Percentiles rank a stretch among this genome's conserved stretches.
These are phyloP conservation scores for Mollisia scopiformis DNA, from an alignment of 2,329 filamentous ascomycete species.

Conservation along the genomic window DNA sequence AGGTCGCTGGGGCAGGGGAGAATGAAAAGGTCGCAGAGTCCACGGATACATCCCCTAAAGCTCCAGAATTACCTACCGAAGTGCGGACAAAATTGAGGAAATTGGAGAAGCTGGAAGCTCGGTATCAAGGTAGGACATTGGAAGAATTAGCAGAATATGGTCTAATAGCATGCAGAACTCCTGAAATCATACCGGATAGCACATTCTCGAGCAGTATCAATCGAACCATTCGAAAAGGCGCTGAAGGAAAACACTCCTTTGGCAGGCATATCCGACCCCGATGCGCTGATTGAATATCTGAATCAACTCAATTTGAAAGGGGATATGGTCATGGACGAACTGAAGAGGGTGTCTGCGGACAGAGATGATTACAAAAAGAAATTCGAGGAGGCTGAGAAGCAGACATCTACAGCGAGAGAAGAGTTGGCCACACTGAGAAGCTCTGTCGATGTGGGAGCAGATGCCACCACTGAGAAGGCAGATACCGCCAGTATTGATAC, in stretches of 20 bases:
- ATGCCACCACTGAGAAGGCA: constrained; percentile 21
- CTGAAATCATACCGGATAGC: constrained; percentile 90
- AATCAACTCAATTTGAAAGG: constrained; percentile 83
- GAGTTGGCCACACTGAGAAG: constrained; percentile 62
- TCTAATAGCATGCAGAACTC: constrained; percentile 61
- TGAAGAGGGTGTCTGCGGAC: constrained; percentile 84
- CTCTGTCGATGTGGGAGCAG: constrained; percentile 34
- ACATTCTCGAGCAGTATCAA: constrained; percentile 81
- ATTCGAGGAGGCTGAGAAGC: constrained; percentile 68
- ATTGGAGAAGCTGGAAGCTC: constrained; percentile 78
- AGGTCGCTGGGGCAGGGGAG: constrained; percentile 34
- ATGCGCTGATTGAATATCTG: constrained; percentile 85
- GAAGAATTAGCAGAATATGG: background rate
- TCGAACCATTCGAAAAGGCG: constrained; percentile 91
- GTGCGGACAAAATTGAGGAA: constrained; percentile 22
- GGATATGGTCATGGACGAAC: constrained; percentile 92
- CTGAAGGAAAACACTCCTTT: constrained; percentile 92
- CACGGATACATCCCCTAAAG: constrained; percentile 12
- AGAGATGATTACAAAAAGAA: constrained; percentile 81
- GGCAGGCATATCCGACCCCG: constrained; percentile 83
- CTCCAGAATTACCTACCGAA: constrained; percentile 13
- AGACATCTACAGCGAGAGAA: constrained; percentile 61
- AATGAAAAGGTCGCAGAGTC: constrained; percentile 28
- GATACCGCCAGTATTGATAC: constrained; percentile 31
- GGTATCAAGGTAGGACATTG: constrained; percentile 72